phyloP scores from a whole-genome alignment of 2,329 filamentous ascomycete species.

The Colletotrichum shisoi region DNA sequence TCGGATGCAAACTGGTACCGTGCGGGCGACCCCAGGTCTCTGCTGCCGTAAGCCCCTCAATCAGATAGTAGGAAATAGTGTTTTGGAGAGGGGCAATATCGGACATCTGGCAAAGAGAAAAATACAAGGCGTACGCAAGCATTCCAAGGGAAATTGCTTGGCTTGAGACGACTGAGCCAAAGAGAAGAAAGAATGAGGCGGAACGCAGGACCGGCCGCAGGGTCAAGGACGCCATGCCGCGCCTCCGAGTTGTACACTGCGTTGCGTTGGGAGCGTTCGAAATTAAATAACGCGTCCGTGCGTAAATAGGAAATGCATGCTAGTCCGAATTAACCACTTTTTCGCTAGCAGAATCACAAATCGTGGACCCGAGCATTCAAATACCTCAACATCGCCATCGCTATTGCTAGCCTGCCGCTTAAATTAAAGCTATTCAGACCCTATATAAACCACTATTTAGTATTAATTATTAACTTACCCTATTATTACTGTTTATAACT shows the following conservation, averaged over 20 bases:
- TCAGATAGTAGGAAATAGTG: conserved; percentile 22
- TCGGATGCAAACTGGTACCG: conserved; percentile 28
- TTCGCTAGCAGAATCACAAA: too few species aligned
- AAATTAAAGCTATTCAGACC: too few species aligned
- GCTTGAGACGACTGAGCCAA: conserved; percentile 20
- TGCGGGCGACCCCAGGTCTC: conserved; percentile 20
- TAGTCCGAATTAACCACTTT: too few species aligned
- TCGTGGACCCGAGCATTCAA: too few species aligned
- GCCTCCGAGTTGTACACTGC: conserved; percentile 19
- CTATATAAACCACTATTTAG: too few species aligned
- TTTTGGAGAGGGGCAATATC: conserved; percentile 11
- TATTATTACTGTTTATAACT: too few species aligned
- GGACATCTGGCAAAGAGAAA: conserved; percentile 15
- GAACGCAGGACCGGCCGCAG: conserved; percentile 32
- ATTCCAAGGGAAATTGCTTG: conserved; percentile 28
- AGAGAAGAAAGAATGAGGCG: conserved; percentile 20
- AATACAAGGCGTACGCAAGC: conserved; percentile 31
- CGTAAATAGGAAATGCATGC: too few species aligned
- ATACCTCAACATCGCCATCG: too few species aligned
- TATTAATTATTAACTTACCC: too few species aligned
- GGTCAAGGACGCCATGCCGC: conserved; percentile 17
- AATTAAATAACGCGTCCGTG: too few species aligned
- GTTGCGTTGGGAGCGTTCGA: too few species aligned
- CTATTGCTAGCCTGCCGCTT: too few species aligned
- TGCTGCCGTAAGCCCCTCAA: conserved; percentile 32